Percentiles rank a stretch among this genome's conserved stretches.
phyloP scores from a whole-genome alignment of 2,329 filamentous ascomycete genomes.

The Xylariaceae sp. region DNA sequence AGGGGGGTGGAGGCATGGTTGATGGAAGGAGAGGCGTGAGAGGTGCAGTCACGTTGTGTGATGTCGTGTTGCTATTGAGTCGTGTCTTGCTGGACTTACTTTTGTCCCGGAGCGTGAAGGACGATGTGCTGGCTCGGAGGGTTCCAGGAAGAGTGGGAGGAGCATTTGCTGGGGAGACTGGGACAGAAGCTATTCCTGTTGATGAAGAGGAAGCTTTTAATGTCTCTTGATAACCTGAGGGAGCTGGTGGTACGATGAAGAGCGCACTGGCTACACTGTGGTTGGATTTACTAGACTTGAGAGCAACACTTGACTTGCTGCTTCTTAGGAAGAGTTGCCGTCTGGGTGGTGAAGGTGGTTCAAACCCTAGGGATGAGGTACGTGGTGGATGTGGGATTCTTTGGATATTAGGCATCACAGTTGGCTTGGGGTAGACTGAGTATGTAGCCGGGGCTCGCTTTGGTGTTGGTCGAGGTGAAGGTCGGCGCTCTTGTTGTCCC shows the following conservation, averaged over 20 bases:
- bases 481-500: slow-evolving; percentile 10
- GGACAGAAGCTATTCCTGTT: slow-evolving; percentile 14
- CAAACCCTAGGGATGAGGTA: slow-evolving; percentile 27
- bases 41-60: slow-evolving; percentile 18
- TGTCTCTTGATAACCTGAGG: neutral
- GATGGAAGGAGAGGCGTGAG: slow-evolving; percentile 19
- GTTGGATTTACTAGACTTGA: slow-evolving; percentile 16
- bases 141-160: slow-evolving; percentile 17
- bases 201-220: slow-evolving; percentile 7
- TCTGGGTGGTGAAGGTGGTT: slow-evolving; percentile 23
- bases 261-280: slow-evolving; percentile 13
- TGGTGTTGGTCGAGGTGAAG: slow-evolving; percentile 14
- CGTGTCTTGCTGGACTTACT: slow-evolving; percentile 1
- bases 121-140: slow-evolving; percentile 23
- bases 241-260: slow-evolving; percentile 11
- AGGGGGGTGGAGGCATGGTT: slow-evolving; percentile 21
- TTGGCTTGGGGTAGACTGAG: slow-evolving; percentile 41
- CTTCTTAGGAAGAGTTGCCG: slow-evolving; percentile 21
- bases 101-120: slow-evolving; percentile 25
- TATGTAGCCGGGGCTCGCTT: slow-evolving; percentile 29
- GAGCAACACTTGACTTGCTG: slow-evolving; percentile 23
- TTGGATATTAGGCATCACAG: slow-evolving; percentile 7
- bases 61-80: slow-evolving; percentile 2
- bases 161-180: slow-evolving; percentile 25
- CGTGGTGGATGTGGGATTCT: slow-evolving; percentile 33